Base-by-base conservation (phyloP, 2,329 filamentous ascomycete genomes). In the Talaromyces sp. region DNA sequence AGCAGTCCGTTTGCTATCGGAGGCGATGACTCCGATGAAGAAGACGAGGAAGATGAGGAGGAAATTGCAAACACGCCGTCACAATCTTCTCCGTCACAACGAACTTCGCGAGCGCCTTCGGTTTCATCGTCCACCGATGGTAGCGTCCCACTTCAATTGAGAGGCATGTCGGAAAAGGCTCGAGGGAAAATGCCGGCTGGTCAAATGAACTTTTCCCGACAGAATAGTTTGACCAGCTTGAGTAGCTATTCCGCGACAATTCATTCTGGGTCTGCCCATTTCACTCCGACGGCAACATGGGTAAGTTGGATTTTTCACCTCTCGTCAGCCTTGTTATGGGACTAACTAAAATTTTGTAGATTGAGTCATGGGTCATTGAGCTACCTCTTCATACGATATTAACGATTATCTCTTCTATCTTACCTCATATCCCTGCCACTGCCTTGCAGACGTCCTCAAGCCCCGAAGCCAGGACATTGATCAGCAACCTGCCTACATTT, bases 111-210 rank as follows among this genome's bases (percentile, higher is more conserved):
- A 41, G 84, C 88, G 24, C 87, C 89, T 3, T 93, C 90, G 0
- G 80, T 89, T 21, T 85, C 85, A 29, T 84, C 83, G 0, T 85
- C 85, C 0, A 77, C 84, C 0, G 91, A 95, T 61, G 92, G 95
- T 62, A 88, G 89, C 3, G 85, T 96, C 10, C 92, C 91, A 14
- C 82, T 87, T 21, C 92, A 97, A 71, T 74, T 96, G 31, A 85
- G 91, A 60, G 92, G 92, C 58, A 96, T 97, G 90, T 97, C 93
- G 21, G 94, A 97, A 75, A 99, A 97, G 74, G 94, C 94, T 17
- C 83, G 94, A 55, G 94, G 94, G 8, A 99, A 99, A 75, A 91
- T 96, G 86, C 94, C 93, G 29, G 91, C 90, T 12, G 89, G 90
- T 1, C 82, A 88, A 55, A 83, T 85, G n/a, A 85, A 85, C 1